Base-by-base conservation (phyloP, 2,329 filamentous ascomycete species). In the Lachnellula subtilissima region DNA sequence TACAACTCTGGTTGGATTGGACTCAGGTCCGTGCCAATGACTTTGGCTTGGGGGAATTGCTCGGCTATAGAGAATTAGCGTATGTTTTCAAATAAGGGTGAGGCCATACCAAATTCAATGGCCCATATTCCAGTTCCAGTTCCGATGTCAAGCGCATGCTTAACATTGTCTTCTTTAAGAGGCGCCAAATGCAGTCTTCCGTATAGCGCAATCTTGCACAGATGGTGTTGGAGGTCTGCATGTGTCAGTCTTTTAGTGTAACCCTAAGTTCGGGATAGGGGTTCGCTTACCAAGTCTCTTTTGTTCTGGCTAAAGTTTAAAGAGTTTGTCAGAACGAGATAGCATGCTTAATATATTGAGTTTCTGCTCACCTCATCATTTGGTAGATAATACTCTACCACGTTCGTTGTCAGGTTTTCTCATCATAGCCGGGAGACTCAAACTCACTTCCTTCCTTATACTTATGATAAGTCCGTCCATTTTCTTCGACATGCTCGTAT, bases 121-220 rank as follows among this genome's bases (percentile, higher is more conserved):
- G 72, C 70, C 74, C 74, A 75, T 25, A 73, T 71, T 1, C 74
- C 74, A 4, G 71, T 73, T 9, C 74, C 74, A 1, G 73, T 74
- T 22, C 73, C 73, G 17, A 75, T 64, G 45, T 75, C 74, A 5
- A 75, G 67, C 5, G 74, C 58, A 39, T 61, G 63, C 23, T 68
- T 64, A 1, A 64, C 46, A 19, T 55, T 42, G 15, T 50, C 65
- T 14, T 65, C 60, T 28, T 65, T 65, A 3, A 69, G 65, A 19
- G 64, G 64, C 4, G 63, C 63, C 9, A 64, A 54, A 48, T 57
- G 54, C 3, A 65, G 53, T 46, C 54, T 54, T 2, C 51, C 58
- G 22, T 60, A 56, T 19, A 64, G 53, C 5, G 60, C 50, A 15
- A 64, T 37, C 25, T 55, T 55, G 45, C 58, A 63, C 4, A 65